Percentiles rank a stretch among this genome's conserved stretches.
These are phyloP conservation scores for Sechiopsis laciniata DNA, from an alignment of 306 rosid genomes.

Conservation along the genomic window DNA sequence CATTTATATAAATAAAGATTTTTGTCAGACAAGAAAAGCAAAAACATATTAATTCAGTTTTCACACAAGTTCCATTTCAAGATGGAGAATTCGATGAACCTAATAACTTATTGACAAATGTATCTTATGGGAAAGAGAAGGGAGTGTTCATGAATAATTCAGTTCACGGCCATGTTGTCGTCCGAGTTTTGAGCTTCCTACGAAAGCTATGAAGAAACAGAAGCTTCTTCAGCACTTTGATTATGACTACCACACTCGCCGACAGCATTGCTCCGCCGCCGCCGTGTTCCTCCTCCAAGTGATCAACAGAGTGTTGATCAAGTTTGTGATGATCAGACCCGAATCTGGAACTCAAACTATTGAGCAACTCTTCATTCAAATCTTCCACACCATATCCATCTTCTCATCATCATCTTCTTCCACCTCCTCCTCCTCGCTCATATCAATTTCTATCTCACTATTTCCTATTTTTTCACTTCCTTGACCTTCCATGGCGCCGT, in stretches of 20 bases:
- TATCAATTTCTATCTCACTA: too few species aligned
- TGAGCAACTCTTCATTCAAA: slow-evolving; percentile 46
- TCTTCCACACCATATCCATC: slow-evolving; percentile 58
- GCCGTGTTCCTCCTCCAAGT: neutral
- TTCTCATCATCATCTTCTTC: slow-evolving; percentile 34
- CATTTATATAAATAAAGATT: too few species aligned
- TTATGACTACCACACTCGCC: slow-evolving; percentile 30
- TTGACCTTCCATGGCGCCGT: neutral
- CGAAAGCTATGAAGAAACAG: slow-evolving; percentile 34
- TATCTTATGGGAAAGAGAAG: neutral
- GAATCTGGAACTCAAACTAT: slow-evolving; percentile 26
- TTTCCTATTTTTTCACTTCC: neutral
- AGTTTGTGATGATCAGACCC: neutral
- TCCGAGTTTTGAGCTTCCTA: slow-evolving; percentile 27
- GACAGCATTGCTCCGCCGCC: slow-evolving; percentile 12
- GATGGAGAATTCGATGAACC: too few species aligned
- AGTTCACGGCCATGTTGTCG: neutral
- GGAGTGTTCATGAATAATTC: too few species aligned
- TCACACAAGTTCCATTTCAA: neutral
- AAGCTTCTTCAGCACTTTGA: slow-evolving; percentile 48
- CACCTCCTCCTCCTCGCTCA: neutral
- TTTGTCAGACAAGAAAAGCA: too few species aligned
- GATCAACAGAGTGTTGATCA: too few species aligned
- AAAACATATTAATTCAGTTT: neutral
- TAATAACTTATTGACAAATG: neutral